Conservation (phyloP, 495 filamentous ascomycete species). For the Annulohypoxylon stygium region DNA sequence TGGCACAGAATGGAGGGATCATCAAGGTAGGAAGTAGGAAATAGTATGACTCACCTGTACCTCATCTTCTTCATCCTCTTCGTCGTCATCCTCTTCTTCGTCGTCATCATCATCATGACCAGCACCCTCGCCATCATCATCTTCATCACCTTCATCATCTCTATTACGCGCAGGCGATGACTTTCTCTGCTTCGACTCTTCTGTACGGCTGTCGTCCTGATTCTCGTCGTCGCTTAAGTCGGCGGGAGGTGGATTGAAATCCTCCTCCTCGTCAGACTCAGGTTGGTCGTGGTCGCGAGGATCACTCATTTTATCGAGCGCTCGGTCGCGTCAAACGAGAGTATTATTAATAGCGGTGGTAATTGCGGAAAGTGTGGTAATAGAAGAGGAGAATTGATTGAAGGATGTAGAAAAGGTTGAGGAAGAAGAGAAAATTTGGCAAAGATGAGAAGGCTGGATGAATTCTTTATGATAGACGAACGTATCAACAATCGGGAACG, state of each 20-base stretch:
- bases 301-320: conserved; percentile 59
- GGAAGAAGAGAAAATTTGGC: conserved; percentile 8
- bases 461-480: conserved; percentile 44
- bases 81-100: conserved; percentile 62
- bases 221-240: conserved; percentile 78
- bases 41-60: conserved; percentile 61
- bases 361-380: not conserved
- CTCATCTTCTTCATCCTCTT: conserved; percentile 71
- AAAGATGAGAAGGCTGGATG: conserved; percentile 15
- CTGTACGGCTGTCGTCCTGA: conserved; percentile 54
- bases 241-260: conserved; percentile 80
- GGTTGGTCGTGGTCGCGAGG: conserved; percentile 50
- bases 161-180: conserved; percentile 41
- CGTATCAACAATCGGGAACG: conserved; percentile 26
- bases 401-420: conserved; percentile 4
- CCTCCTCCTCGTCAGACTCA: conserved; percentile 83
- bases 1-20: conserved; percentile 19
- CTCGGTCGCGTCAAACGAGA: conserved; percentile 11
- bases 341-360: no score
- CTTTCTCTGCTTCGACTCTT: conserved; percentile 45
- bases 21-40: not conserved
- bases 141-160: conserved; percentile 62
- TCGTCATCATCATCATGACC: conserved; percentile 63
- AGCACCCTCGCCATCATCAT: conserved; percentile 64
- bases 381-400: not conserved